Base-by-base conservation (phyloP, 1,284 basidiomycete genomes). In the Peniophora sp. region DNA sequence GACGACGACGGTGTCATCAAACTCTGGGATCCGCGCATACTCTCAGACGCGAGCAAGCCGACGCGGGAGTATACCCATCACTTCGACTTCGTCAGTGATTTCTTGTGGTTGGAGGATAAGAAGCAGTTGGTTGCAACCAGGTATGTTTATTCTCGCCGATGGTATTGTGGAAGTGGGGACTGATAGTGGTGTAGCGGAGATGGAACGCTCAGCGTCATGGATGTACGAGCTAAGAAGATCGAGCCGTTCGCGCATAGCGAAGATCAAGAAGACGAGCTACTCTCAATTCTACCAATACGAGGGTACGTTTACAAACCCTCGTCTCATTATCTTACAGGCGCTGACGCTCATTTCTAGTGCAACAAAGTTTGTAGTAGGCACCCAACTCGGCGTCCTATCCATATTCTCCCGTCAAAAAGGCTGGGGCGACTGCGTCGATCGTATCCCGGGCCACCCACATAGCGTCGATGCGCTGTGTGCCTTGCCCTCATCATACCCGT, bases 1-100 rank as follows among this genome's bases (percentile, higher is more conserved):
- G 95, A 97, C 61, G 95, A 97, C 63, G 92, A 96, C 52, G 94
- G 95, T 36, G 84, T 94, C 3, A 83, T 97, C 62, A 94, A 95
- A 74, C 74, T 97, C 24, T 97, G 94, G 94, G 94, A 97, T 65
- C 81, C 87, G 17, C 75, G 93, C 47, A 12, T 12, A 32, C 27
- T 32, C 5, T 32, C 27, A 6, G 27, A 5, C 6, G 18, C 6
- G 37, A 5, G 5, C 5, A 78, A 81, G 59, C 70, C 71, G 46
- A 70, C 88, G 18, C 74, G 85, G 35, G 70, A 75, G 14, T 94
- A 94, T 64, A 81, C 74, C 11, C 94, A 97, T 52, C 95, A 98
- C 62, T 94, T 87, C 62, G 94, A 97, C 68, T 97, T 94, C 67
- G 96, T 98, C 51, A 91, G 92, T 20, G 93, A 95, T 63, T 91